Percentiles rank a stretch among this genome's conserved stretches.
Evolutionary conservation across 345 rosid species (phyloP).

Genomic region (Microthlaspi erraticum): DNA sequence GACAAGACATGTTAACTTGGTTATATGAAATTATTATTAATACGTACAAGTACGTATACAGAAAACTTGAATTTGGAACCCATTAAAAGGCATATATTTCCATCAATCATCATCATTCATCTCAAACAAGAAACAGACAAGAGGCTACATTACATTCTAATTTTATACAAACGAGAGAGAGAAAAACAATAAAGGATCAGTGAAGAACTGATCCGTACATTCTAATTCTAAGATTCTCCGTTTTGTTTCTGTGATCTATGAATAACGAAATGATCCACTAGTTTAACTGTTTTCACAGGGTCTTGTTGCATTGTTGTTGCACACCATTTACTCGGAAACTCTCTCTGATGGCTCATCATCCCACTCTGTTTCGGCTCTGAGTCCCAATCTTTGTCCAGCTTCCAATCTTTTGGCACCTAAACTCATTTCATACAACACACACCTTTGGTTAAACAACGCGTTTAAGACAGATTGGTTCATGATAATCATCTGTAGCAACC

Average conservation of each 20-base stretch:
- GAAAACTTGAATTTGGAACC: background rate
- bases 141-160: constrained; percentile 36
- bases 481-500: background rate
- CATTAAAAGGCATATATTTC: constrained; percentile 11
- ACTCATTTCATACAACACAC: constrained; percentile 8
- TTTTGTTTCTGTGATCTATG: constrained; percentile 46
- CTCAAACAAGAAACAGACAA: constrained; percentile 1
- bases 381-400: constrained; percentile 83
- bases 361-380: constrained; percentile 59
- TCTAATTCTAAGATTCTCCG: constrained; percentile 42
- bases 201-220: constrained; percentile 38
- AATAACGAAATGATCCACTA: constrained; percentile 76
- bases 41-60: constrained; percentile 4
- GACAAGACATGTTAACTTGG: too few relatives aligned
- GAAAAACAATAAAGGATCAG: constrained; percentile 45
- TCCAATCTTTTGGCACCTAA: constrained; percentile 97
- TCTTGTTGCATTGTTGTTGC: constrained; percentile 64
- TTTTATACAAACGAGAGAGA: constrained; percentile 34
- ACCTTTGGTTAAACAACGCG: constrained; percentile 12
- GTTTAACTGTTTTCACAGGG: constrained; percentile 70
- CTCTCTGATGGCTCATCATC: constrained; percentile 63
- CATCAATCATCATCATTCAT: constrained; percentile 24
- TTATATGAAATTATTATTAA: too few relatives aligned
- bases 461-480: background rate
- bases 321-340: constrained; percentile 85